These are phyloP conservation scores for Amaranthus hypochondriacus DNA, from an alignment of 148 eudicot species.

Conservation along the genomic window DNA sequence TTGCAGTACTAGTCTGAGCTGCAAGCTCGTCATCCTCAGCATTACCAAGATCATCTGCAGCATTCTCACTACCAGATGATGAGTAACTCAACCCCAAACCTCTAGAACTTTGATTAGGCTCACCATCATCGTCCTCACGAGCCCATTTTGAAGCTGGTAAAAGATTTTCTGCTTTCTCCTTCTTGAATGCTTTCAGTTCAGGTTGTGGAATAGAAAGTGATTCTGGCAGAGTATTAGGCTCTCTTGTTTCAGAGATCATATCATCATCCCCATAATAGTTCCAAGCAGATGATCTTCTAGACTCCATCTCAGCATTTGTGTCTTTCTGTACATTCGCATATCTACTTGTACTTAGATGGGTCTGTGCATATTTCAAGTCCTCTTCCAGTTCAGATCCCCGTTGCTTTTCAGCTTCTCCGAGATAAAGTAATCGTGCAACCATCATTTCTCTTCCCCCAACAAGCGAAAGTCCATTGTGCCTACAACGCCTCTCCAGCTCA, in stretches of 20 bases:
- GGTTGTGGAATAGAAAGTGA: constrained; percentile 49
- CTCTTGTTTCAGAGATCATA: constrained; percentile 32
- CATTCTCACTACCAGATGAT: constrained; percentile 88
- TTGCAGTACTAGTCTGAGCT: constrained; percentile 47
- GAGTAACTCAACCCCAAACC: constrained; percentile 83
- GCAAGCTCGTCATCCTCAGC: constrained; percentile 44
- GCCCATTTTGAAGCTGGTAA: constrained; percentile 98
- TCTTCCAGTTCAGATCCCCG: constrained; percentile 75
- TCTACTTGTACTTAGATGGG: constrained; percentile 44
- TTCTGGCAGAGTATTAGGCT: constrained; percentile 33
- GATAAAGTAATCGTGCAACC: constrained; percentile 87
- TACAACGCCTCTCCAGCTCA: constrained; percentile 95
- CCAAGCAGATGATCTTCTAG: constrained; percentile 39
- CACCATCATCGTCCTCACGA: constrained; percentile 86
- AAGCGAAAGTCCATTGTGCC: constrained; percentile 93
- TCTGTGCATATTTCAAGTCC: constrained; percentile 57
- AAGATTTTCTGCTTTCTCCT: constrained; percentile 47
- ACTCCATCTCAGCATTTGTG: constrained; percentile 38
- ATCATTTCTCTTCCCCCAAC: constrained; percentile 92
- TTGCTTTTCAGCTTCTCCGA: constrained; percentile 95
- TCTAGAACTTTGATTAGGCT: constrained; percentile 54
- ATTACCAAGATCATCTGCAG: constrained; percentile 46
- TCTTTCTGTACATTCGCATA: constrained; percentile 45
- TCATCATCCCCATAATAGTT: constrained; percentile 41
- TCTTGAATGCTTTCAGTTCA: constrained; percentile 47